Base-by-base conservation (phyloP, 2,329 filamentous ascomycete species). In the Fusarium palustre region DNA sequence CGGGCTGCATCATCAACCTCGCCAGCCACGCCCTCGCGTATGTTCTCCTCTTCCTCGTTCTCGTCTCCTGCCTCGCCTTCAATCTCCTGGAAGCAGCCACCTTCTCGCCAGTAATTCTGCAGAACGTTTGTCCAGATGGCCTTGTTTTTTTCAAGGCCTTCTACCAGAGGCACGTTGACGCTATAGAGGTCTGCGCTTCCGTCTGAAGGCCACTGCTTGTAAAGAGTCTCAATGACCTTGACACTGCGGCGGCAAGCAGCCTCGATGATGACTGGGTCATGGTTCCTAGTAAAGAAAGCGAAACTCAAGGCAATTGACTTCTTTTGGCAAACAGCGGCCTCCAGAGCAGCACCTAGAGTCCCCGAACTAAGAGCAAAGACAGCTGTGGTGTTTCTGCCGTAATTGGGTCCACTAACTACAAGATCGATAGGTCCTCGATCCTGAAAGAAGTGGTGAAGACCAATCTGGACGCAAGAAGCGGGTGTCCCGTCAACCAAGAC, bases 101-200 rank as follows among this genome's bases (percentile, higher is more conserved):
- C 92, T n/a, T 86, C 85, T 22, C 84, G 84, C 96, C 96, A 99
- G 76, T 91, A 90, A 79, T 98, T 99, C 81, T 97, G 93, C 75
- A 98, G 81, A 86, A 97, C 91, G 65, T 88, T 83, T 4, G 96
- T 95, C 82, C 90, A 97, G n/a, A 96, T 75, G 6, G 94, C 89
- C 80, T 92, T 93, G 55, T 86, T 85, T 20, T 82, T 77, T 71
- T 90, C 90, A 1, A 97, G 88, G 9, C 89, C 91, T 63, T 92
- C 90, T 16, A 96, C 86, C 13, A 98, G 83, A 22, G 96, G 95
- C 11, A 98, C 91, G 76, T 98, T 98, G 72, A 98, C 90, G 48
- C 87, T 92, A 79, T 97, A 98, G n/a, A 98, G 81, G 76, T 97
- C 93, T 7, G 92, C 90, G 63, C 85, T 86, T 33, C 83, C 79